Base-by-base conservation (phyloP, 192 early-diverging fungal species). In the Coemansia sp. region DNA sequence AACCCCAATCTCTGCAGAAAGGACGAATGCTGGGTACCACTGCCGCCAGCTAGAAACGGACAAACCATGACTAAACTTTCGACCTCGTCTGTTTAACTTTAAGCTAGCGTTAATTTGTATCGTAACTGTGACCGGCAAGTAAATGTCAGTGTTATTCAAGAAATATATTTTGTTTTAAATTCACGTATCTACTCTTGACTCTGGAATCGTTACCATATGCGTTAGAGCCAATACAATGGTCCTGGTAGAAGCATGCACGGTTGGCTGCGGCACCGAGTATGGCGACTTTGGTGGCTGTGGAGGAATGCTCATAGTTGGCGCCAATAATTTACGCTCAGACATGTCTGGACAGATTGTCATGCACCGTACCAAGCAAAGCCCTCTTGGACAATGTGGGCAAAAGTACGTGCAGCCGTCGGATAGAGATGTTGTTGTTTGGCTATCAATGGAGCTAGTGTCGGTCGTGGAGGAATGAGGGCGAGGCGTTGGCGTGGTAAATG, bases 1-100 rank as follows among this genome's bases (percentile, higher is more conserved):
- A 73, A 63, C 25, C 70, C 78, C 11, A 64, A 68, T 17, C 36
- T 75, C 6, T 72, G 67, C 64, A 71, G 63, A 63, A 72, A 72
- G 41, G 73, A 80, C 62, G 78, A 80, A 6, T 80, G 78, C 67
- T 80, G 78, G 70, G 78, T 80, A 0, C 73, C 73, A 5, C 60
- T 80, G 1, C 78, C 78, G 7, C 78, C 78, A 4, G 58, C 68
- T 11, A 72, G 69, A 55, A 71, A 72, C 15, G 62, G 62, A 15
- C 51, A 60, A 12, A 31, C 58, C 50, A 38, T 69, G 1, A 5
- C 32, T 23, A 23, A 38, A 53, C 12, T 36, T 21, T n/a, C 31
- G 39, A 12, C 53, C 44, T 4, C 23, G 2, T 3, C 10, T 4
- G 31, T 14, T 4, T 53, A 53, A 27, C 25, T 29, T 5, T 8